Evolutionary conservation across 441 rosid genomes (phyloP).

Genomic region (Brassica hybrid): DNA sequence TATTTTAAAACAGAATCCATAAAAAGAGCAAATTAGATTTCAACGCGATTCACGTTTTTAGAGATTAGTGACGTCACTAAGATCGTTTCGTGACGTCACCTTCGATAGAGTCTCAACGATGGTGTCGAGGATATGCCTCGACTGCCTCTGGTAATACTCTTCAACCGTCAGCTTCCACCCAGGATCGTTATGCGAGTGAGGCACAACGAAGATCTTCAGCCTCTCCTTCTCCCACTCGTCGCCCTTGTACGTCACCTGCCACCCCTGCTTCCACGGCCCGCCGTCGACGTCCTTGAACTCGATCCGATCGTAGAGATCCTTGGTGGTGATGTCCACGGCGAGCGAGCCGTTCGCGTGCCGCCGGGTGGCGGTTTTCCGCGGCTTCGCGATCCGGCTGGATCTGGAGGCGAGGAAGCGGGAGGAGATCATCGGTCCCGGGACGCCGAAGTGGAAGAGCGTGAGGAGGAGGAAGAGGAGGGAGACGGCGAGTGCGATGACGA

Average conservation of each 20-base stretch:
- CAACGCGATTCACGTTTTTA: neutral
- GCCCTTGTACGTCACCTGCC: constrained; percentile 81
- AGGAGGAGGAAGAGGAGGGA: constrained; percentile 77
- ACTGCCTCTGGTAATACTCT: constrained; percentile 87
- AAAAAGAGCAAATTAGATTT: neutral
- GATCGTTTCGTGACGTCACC: constrained; percentile 83
- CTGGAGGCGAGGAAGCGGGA: constrained; percentile 56
- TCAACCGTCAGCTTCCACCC: constrained; percentile 98
- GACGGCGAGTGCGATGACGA: constrained; percentile 68
- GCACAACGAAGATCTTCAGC: constrained; percentile 87
- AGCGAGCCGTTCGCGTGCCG: constrained; percentile 37
- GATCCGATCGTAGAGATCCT: constrained; percentile 86
- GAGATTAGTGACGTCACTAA: neutral
- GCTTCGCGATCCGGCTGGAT: constrained; percentile 41
- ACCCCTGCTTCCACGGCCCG: constrained; percentile 98
- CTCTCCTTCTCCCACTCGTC: constrained; percentile 89
- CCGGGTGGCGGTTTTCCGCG: constrained; percentile 48
- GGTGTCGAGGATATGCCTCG: constrained; percentile 84
- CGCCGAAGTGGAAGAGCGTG: constrained; percentile 71
- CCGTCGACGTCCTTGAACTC: constrained; percentile 84
- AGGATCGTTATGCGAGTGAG: constrained; percentile 99
- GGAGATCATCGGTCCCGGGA: constrained; percentile 74
- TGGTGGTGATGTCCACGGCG: constrained; percentile 78
- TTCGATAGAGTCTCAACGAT: constrained; percentile 84
- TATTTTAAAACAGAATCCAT: constrained; percentile 32